Conservation (phyloP, 2,329 filamentous ascomycete genomes). For the Neonectria neomacrospora region DNA sequence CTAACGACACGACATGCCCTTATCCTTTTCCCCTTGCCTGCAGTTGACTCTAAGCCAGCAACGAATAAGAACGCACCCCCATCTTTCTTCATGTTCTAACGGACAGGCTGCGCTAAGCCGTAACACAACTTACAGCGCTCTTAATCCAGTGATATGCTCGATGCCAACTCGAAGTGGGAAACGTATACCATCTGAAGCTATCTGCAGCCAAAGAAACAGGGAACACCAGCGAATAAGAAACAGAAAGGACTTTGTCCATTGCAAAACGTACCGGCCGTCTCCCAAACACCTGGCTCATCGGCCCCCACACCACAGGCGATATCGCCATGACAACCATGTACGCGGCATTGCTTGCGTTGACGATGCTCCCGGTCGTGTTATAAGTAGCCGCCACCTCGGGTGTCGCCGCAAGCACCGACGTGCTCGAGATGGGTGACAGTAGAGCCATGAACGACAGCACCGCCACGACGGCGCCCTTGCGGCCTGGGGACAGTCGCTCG, state of each 20-base stretch:
- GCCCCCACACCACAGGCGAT: constrained; percentile 76
- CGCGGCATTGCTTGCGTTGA: constrained; percentile 80
- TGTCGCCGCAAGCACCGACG: constrained; percentile 76
- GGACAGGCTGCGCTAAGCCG: neutral
- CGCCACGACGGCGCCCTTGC: constrained; percentile 74
- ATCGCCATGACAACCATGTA: constrained; percentile 81
- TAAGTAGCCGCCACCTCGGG: constrained; percentile 78
- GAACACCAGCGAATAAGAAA: neutral
- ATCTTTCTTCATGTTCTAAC: neutral
- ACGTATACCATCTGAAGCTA: neutral
- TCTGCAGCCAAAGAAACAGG: neutral
- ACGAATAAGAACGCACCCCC: neutral
- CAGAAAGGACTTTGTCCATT: neutral
- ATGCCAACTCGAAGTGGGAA: neutral
- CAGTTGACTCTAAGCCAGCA: neutral
- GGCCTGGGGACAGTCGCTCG: constrained; percentile 67
- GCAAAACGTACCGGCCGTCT: constrained; percentile 62
- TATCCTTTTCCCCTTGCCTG: neutral
- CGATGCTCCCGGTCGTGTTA: constrained; percentile 72
- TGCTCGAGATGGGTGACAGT: constrained; percentile 79
- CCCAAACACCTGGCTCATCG: constrained; percentile 73
- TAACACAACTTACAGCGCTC: neutral
- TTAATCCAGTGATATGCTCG: neutral
- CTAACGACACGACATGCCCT: no score
- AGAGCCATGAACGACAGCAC: constrained; percentile 81